Evolutionary conservation across 2,329 filamentous ascomycete species (phyloP).

Genomic region (Teratosphaeria gauchensis): DNA sequence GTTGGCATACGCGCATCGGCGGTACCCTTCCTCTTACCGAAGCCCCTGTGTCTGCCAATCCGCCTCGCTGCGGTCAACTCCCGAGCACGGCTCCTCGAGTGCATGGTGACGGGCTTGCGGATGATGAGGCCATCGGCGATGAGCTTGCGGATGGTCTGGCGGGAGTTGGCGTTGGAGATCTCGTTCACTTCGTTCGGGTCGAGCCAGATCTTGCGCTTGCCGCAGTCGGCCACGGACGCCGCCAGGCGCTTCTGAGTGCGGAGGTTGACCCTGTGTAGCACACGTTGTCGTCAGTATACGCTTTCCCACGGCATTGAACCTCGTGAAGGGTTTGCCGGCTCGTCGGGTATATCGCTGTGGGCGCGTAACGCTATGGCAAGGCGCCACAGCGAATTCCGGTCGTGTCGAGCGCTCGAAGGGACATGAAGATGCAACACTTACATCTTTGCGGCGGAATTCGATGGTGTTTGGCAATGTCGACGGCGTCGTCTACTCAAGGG

Average conservation of each 20-base stretch:
- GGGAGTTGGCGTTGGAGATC: constrained; percentile 99
- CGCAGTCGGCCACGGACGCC: constrained; percentile 95
- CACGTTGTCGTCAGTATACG: constrained; percentile 20
- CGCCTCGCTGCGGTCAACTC: constrained; percentile 89
- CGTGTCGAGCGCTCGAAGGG: not conserved
- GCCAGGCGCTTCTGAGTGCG: constrained; percentile 99
- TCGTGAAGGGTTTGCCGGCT: not conserved
- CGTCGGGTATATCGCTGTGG: not conserved
- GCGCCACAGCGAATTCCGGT: not conserved
- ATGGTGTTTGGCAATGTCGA: not conserved
- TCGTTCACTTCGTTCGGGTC: constrained; percentile 99
- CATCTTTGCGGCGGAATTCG: not conserved
- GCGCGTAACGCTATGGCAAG: not conserved
- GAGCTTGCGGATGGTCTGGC: constrained; percentile 99
- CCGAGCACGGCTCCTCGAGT: constrained; percentile 93
- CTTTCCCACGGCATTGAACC: not conserved
- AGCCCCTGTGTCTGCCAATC: constrained; percentile 95
- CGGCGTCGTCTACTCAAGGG: not conserved
- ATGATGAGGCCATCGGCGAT: constrained; percentile 99
- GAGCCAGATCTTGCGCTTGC: constrained; percentile 99
- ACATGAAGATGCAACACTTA: not conserved
- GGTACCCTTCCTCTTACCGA: constrained; percentile 99
- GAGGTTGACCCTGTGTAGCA: constrained; percentile 81
- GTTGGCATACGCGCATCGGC: constrained; percentile 98
- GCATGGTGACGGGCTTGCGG: constrained; percentile 99